These are phyloP conservation scores for Candida fluviatilis DNA, from an alignment of 805 yeast genomes.

Conservation along the genomic window DNA sequence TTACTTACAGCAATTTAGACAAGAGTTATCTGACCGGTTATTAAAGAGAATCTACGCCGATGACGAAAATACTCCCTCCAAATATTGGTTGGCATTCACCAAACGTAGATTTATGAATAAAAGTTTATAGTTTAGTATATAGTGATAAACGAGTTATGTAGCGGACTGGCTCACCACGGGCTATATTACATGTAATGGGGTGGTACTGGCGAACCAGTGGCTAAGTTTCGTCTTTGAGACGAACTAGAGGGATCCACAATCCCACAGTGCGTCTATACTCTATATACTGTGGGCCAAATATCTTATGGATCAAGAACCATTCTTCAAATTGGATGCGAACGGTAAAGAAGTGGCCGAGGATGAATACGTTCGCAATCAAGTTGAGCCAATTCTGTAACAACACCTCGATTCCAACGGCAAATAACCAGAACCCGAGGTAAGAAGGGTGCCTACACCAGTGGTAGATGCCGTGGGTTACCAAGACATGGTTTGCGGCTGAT, in stretches of 20 bases:
- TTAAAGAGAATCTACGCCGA: conserved; percentile 66
- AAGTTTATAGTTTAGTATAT: conserved; percentile 50
- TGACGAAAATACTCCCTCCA: conserved; percentile 58
- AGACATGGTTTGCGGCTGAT: conserved; percentile 7
- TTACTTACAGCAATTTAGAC: conserved; percentile 90
- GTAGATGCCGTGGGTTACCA: conserved; percentile 33
- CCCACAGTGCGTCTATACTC: conserved; percentile 19
- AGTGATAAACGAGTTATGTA: neutral
- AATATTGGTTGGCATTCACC: conserved; percentile 94
- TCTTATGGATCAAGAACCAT: conserved; percentile 19
- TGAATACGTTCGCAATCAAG: conserved; percentile 11
- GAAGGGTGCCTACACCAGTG: conserved; percentile 32
- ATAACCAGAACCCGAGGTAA: conserved; percentile 34
- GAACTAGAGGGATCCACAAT: conserved; percentile 26
- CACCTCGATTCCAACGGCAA: conserved; percentile 28
- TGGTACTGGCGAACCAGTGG: too few relatives aligned
- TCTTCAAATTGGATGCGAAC: conserved; percentile 34
- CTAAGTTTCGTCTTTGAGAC: neutral
- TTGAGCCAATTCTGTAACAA: conserved; percentile 20
- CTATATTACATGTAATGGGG: neutral
- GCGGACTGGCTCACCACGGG: neutral
- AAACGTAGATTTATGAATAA: conserved; percentile 96
- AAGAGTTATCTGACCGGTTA: conserved; percentile 82
- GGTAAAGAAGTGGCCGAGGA: conserved; percentile 23
- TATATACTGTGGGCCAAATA: conserved; percentile 25